Evolutionary conservation across 23 red algal species (phyloP).

Genomic region (Gracilariopsis chorda): DNA sequence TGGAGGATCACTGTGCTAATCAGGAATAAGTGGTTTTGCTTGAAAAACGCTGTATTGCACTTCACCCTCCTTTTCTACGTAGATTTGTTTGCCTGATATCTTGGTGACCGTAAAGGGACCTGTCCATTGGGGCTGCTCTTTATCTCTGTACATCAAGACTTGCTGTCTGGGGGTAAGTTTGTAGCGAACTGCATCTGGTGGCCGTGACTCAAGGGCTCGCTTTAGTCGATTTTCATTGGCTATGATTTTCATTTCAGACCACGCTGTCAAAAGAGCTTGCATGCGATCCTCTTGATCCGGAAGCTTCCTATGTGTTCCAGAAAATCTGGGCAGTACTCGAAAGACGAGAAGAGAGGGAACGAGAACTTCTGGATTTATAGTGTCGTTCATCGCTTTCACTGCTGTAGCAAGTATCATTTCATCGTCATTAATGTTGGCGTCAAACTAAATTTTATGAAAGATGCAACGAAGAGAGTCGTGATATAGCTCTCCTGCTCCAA

Average conservation of each 20-base stretch:
- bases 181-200: background rate
- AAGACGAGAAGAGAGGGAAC: slow-evolving; percentile 13
- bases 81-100: background rate
- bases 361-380: background rate
- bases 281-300: slow-evolving; percentile 23
- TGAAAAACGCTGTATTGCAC: no score
- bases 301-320: background rate
- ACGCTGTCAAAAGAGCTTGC: background rate
- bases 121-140: background rate
- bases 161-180: background rate
- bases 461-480: background rate
- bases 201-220: background rate
- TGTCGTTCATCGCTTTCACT: slow-evolving; percentile 1
- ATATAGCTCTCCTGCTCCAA: background rate
- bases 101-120: background rate
- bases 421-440: background rate
- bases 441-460: background rate
- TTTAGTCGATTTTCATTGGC: background rate
- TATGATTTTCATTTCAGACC: slow-evolving; percentile 33
- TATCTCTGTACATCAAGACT: background rate
- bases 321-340: background rate
- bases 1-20: no score
- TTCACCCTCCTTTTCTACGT: no score
- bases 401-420: background rate
- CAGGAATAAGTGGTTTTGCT: no score